Conservation (phyloP, 1,139 yeast genomes). For the Yamadazyma triangularis region DNA sequence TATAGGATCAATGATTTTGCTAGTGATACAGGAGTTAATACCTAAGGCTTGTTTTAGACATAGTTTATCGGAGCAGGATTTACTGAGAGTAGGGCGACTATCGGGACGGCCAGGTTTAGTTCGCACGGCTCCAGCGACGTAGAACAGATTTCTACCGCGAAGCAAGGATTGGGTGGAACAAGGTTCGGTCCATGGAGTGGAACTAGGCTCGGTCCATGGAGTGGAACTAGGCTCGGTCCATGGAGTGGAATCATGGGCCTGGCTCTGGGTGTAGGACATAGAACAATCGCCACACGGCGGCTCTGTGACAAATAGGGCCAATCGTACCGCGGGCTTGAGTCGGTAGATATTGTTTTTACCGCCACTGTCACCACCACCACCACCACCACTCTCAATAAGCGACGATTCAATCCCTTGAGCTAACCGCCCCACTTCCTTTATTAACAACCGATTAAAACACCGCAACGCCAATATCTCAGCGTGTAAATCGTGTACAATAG, state of each 20-base stretch:
- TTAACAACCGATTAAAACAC: slow-evolving; percentile 51
- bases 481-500: slow-evolving; percentile 77
- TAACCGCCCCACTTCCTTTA: too few relatives aligned
- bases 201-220: too few relatives aligned
- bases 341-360: too few relatives aligned
- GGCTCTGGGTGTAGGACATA: slow-evolving; percentile 28
- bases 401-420: too few relatives aligned
- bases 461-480: slow-evolving; percentile 79
- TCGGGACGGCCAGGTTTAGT: slow-evolving; percentile 91
- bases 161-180: slow-evolving; percentile 4
- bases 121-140: slow-evolving; percentile 59
- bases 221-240: slow-evolving; percentile 8
- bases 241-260: slow-evolving; percentile 15
- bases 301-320: slow-evolving; percentile 70
- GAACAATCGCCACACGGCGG: slow-evolving; percentile 94
- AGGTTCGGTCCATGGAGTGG: too few relatives aligned
- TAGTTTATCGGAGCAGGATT: slow-evolving; percentile 86
- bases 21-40: slow-evolving; percentile 46
- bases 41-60: slow-evolving; percentile 63
- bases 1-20: slow-evolving; percentile 35
- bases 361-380: too few relatives aligned
- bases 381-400: too few relatives aligned
- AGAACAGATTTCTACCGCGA: slow-evolving; percentile 67
- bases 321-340: too few relatives aligned
- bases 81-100: slow-evolving; percentile 64